Percentiles rank a stretch among this genome's conserved stretches.
phyloP scores from a whole-genome alignment of 2,329 filamentous ascomycete species.

The Aureobasidium sp. region DNA sequence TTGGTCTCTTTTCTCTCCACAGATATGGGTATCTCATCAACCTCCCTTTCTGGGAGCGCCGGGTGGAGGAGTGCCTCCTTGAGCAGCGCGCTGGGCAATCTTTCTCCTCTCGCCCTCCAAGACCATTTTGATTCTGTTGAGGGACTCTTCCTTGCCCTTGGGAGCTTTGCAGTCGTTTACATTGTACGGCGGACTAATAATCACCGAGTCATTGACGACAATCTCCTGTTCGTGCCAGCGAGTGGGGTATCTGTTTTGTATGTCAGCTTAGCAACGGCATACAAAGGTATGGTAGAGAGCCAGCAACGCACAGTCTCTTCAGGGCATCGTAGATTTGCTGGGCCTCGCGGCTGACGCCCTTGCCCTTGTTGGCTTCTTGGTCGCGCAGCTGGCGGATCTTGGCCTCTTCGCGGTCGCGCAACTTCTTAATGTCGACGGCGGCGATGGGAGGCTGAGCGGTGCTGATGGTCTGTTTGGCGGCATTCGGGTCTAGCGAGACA shows the following conservation, averaged over 20 bases:
- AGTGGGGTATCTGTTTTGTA: constrained; percentile 43
- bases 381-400: constrained; percentile 52
- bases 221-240: constrained; percentile 55
- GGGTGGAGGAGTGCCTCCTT: not conserved
- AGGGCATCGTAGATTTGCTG: constrained; percentile 59
- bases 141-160: constrained; percentile 35
- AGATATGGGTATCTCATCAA: not conserved
- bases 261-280: too few relatives aligned
- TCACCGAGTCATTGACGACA: constrained; percentile 54
- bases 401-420: constrained; percentile 49
- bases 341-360: constrained; percentile 54
- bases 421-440: constrained; percentile 47
- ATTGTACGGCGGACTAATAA: constrained; percentile 52
- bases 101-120: constrained; percentile 42
- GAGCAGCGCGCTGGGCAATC: constrained; percentile 20
- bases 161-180: constrained; percentile 47
- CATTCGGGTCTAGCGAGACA: constrained; percentile 40
- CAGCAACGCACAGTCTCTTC: constrained; percentile 43
- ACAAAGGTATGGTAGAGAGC: not conserved
- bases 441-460: constrained; percentile 37
- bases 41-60: constrained; percentile 12
- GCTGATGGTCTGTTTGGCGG: constrained; percentile 19
- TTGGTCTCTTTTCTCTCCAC: not conserved
- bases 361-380: constrained; percentile 51
- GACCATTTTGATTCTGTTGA: constrained; percentile 39